Evolutionary conservation across 805 yeast genomes (phyloP).

Genomic region (Candida nitratophila): DNA sequence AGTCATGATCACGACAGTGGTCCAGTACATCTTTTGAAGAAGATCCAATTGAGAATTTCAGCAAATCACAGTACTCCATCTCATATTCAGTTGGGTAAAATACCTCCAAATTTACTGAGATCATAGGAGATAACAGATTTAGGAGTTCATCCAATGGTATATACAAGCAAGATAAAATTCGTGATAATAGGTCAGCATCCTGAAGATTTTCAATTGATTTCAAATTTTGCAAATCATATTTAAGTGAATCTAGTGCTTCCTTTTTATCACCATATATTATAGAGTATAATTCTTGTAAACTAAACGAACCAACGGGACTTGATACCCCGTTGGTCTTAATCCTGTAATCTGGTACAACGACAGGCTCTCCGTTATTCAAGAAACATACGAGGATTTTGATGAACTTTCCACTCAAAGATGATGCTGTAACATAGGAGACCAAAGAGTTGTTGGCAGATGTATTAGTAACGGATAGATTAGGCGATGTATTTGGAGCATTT

Average conservation of each 20-base stretch:
- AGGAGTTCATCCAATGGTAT: conserved; percentile 58
- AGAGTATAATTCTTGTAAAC: conserved; percentile 32
- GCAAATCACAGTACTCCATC: conserved; percentile 22
- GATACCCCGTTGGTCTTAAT: conserved; percentile 39
- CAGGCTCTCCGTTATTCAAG: conserved; percentile 78
- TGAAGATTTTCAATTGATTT: conserved; percentile 5
- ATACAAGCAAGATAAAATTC: conserved; percentile 39
- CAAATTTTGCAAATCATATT: not conserved
- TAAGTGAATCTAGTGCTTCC: not conserved
- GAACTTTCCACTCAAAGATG: conserved; percentile 81
- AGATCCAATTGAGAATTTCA: conserved; percentile 11
- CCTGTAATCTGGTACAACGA: conserved; percentile 66
- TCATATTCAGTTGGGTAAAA: conserved; percentile 59
- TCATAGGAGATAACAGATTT: conserved; percentile 43
- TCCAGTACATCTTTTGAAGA: conserved; percentile 13
- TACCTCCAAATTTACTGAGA: conserved; percentile 69
- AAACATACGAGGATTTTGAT: conserved; percentile 61
- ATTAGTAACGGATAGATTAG: conserved; percentile 19
- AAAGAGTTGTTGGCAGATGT: conserved; percentile 9
- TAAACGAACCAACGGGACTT: conserved; percentile 55
- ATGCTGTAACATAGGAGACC: conserved; percentile 80
- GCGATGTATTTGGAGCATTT: conserved; percentile 8
- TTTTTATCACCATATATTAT: conserved; percentile 16
- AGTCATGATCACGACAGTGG: conserved; percentile 8
- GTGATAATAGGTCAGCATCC: conserved; percentile 30